Conservation (phyloP, 768 basidiomycete species). For the Xerocomus brunneocitrinus region DNA sequence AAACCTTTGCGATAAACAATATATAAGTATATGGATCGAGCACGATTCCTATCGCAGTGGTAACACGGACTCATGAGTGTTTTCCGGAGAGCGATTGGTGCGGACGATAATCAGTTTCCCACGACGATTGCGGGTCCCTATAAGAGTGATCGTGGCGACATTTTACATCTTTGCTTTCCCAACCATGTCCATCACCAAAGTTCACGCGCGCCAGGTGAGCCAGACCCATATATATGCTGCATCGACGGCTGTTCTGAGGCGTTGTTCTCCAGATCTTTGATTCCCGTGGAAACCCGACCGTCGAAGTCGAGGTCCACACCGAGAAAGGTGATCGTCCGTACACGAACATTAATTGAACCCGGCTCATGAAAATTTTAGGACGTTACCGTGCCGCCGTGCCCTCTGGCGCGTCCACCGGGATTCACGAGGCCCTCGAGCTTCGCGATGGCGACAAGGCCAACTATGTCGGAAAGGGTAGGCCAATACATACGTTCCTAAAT, state of each 20-base stretch:
- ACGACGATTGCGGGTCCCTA: conserved; percentile 20
- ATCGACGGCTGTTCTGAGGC: conserved; percentile 9
- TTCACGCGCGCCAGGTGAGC: conserved; percentile 86
- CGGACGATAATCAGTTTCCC: conserved; percentile 38
- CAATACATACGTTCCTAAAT: not conserved
- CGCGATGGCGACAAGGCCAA: conserved; percentile 91
- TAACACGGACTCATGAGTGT: too few species aligned
- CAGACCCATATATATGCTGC: not conserved
- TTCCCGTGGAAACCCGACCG: conserved; percentile 97
- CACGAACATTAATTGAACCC: conserved; percentile 7
- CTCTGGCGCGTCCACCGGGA: conserved; percentile 96
- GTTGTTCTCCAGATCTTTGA: conserved; percentile 80
- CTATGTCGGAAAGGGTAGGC: conserved; percentile 92
- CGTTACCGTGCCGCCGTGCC: conserved; percentile 93
- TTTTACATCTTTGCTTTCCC: conserved; percentile 24
- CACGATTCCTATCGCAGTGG: too few species aligned
- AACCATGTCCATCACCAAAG: conserved; percentile 87
- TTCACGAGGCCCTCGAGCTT: conserved; percentile 98
- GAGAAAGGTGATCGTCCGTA: conserved; percentile 58
- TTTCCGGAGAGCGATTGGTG: too few species aligned
- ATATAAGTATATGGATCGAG: not conserved
- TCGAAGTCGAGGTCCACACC: conserved; percentile 90
- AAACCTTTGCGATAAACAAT: conserved; percentile 5
- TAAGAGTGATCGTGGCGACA: conserved; percentile 17
- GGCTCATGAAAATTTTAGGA: conserved; percentile 44